Evolutionary conservation across 306 rosid genomes (phyloP), one percentile per base, ranked within the genome.

Genomic region (Boehmeria nivea): DNA sequence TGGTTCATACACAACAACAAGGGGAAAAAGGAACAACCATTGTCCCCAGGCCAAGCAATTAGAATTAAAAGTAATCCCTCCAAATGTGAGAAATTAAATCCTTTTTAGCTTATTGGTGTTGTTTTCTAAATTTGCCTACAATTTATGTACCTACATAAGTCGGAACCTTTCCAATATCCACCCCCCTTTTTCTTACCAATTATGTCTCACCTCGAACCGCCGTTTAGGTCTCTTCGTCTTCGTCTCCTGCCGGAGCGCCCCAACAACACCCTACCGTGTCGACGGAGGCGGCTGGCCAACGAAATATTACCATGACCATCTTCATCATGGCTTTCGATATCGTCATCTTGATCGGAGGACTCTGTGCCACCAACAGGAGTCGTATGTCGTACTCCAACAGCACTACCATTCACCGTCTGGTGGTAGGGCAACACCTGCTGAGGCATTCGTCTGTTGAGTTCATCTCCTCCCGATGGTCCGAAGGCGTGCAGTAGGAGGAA

Each of bases 181-280:
- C 66, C 67, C 19, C 51, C 40, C 19, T 28, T 19, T 27, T 16
- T 17, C 5, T 21, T 25, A 12, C 45, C 58, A n/a, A 27, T n/a
- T 8, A 16, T 25, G 4, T 42, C 28, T 55, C 52, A 63, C 19
- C 38, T 15, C 15, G 8, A n/a, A 12, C 69, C 74, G 25, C 53
- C 68, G 14, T 45, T 74, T 33, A 65, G 64, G 42, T 83, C 89
- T 69, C 99, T 82, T 37, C 76, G 82, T 50, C 86, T 81, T 1
- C 81, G 87, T 66, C 99, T 87, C 80, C 99, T 77, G 22, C 88
- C 80, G 0, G 99, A 83, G 11, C 94, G 94, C 27, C 78, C 87
- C 69, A 83, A 60, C 34, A 85, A 61, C 65, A 77, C 77, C 62
- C 86, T 63, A 12, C 84, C 94, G 46, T 77, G 89, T 43, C 76